Evolutionary conservation across 805 yeast species (phyloP).

Genomic region (Cyberlindnera maritima): DNA sequence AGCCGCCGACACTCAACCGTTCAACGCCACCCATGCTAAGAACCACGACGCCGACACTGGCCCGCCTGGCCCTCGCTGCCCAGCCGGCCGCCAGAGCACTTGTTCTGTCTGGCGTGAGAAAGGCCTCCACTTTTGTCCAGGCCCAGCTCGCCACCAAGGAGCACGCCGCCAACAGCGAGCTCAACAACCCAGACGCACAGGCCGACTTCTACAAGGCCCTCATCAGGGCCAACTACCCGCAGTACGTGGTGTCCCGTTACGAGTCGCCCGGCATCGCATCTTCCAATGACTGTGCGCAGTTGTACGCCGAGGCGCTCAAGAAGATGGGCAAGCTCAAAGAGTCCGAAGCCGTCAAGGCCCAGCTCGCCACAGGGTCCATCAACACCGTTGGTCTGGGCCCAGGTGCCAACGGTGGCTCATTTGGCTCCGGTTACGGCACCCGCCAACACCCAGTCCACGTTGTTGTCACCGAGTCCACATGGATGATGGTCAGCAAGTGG

Average conservation of each 20-base stretch:
- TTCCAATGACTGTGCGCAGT: slow-evolving; percentile 71
- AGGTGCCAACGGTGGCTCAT: slow-evolving; percentile 1
- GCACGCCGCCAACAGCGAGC: slow-evolving; percentile 78
- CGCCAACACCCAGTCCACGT: slow-evolving; percentile 88
- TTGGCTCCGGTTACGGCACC: slow-evolving; percentile 46
- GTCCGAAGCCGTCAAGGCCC: slow-evolving; percentile 50
- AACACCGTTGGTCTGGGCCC: slow-evolving; percentile 13
- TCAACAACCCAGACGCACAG: slow-evolving; percentile 68
- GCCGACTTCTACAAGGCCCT: slow-evolving; percentile 79
- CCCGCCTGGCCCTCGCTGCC: slow-evolving; percentile 9
- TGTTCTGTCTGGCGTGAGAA: slow-evolving; percentile 16
- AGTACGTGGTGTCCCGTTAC: slow-evolving; percentile 88
- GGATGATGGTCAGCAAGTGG: slow-evolving; percentile 80
- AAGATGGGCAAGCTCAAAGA: slow-evolving; percentile 74
- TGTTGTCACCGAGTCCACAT: slow-evolving; percentile 81
- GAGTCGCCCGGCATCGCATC: slow-evolving; percentile 93
- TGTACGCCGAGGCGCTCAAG: slow-evolving; percentile 79
- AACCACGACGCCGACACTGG: slow-evolving; percentile 9
- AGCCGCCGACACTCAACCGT: not conserved
- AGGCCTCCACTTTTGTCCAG: slow-evolving; percentile 24
- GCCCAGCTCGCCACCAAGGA: slow-evolving; percentile 59
- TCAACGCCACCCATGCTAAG: slow-evolving; percentile 14
- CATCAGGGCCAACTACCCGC: slow-evolving; percentile 85
- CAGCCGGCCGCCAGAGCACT: slow-evolving; percentile 9
- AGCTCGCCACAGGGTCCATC: slow-evolving; percentile 41